Evolutionary conservation across 805 yeast species (phyloP).

Genomic region (Metschnikowia arizonensis): DNA sequence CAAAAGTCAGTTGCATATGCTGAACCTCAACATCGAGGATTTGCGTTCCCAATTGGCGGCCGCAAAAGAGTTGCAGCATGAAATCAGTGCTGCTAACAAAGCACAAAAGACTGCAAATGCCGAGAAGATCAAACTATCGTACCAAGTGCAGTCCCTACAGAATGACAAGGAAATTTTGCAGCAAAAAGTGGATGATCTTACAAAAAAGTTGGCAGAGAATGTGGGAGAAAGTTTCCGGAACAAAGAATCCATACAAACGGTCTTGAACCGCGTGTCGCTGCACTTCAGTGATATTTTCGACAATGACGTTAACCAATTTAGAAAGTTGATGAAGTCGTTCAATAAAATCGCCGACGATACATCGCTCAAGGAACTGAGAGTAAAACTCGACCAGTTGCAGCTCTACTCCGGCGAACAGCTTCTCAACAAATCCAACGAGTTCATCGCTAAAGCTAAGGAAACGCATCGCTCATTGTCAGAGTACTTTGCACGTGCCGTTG

Average conservation of each 20-base stretch:
- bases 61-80: background rate
- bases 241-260: slow-evolving; percentile 1
- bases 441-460: slow-evolving; percentile 17
- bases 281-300: slow-evolving; percentile 41
- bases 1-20: slow-evolving; percentile 9
- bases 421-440: slow-evolving; percentile 4
- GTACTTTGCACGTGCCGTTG: slow-evolving; percentile 59
- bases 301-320: slow-evolving; percentile 44
- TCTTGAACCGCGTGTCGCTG: slow-evolving; percentile 31
- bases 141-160: slow-evolving; percentile 34
- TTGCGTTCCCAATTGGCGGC: slow-evolving; percentile 11
- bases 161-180: slow-evolving; percentile 37
- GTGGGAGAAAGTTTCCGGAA: slow-evolving; percentile 15
- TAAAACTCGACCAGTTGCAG: slow-evolving; percentile 43
- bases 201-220: slow-evolving; percentile 32
- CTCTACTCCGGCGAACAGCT: slow-evolving; percentile 17
- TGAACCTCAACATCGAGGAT: slow-evolving; percentile 12
- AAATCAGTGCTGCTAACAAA: slow-evolving; percentile 34
- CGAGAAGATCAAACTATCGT: slow-evolving; percentile 42
- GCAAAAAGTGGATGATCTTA: slow-evolving; percentile 34
- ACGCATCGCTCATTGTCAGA: slow-evolving; percentile 45
- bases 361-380: slow-evolving; percentile 56
- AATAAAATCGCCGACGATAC: slow-evolving; percentile 53
- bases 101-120: slow-evolving; percentile 39
- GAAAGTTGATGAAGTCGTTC: slow-evolving; percentile 47